These are phyloP conservation scores for Yueomyces sp. DNA, from an alignment of 1,139 yeast species.

Conservation along the genomic window DNA sequence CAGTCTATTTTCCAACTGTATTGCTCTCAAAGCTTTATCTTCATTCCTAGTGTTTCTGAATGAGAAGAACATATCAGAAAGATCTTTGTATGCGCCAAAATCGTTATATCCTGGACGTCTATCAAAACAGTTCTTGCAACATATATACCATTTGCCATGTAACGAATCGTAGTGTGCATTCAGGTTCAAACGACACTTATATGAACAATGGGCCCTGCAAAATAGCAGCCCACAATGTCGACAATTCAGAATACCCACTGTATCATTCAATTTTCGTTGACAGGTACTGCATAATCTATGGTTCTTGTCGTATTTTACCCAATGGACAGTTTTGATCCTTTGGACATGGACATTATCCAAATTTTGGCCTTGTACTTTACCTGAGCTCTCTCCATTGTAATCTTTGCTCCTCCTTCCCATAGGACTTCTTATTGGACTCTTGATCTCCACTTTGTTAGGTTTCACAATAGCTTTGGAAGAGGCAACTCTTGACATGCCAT, in stretches of 20 bases:
- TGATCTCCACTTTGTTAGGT: too few relatives aligned
- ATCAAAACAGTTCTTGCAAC: conserved; percentile 53
- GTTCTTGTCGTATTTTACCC: conserved; percentile 36
- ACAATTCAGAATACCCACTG: conserved; percentile 47
- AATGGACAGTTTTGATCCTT: conserved; percentile 30
- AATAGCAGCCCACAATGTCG: conserved; percentile 60
- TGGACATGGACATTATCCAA: not conserved
- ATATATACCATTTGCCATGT: conserved; percentile 54
- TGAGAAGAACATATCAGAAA: conserved; percentile 32
- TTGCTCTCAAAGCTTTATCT: conserved; percentile 35
- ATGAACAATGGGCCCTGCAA: conserved; percentile 54
- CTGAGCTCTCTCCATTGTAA: not conserved
- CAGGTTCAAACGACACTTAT: conserved; percentile 33
- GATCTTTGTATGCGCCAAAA: conserved; percentile 31
- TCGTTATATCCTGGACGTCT: conserved; percentile 43
- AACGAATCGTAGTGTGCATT: conserved; percentile 35
- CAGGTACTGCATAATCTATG: conserved; percentile 27
- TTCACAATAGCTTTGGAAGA: too few relatives aligned
- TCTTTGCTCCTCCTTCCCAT: too few relatives aligned
- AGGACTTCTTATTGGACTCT: too few relatives aligned
- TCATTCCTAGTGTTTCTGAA: conserved; percentile 30
- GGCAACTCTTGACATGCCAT: too few relatives aligned
- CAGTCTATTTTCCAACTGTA: conserved; percentile 54
- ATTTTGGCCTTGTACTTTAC: conserved; percentile 2
- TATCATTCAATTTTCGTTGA: conserved; percentile 29